Percentiles rank a stretch among this genome's conserved stretches.
phyloP scores from a whole-genome alignment of 768 basidiomycete genomes.

The Lentinula guzmanii region DNA sequence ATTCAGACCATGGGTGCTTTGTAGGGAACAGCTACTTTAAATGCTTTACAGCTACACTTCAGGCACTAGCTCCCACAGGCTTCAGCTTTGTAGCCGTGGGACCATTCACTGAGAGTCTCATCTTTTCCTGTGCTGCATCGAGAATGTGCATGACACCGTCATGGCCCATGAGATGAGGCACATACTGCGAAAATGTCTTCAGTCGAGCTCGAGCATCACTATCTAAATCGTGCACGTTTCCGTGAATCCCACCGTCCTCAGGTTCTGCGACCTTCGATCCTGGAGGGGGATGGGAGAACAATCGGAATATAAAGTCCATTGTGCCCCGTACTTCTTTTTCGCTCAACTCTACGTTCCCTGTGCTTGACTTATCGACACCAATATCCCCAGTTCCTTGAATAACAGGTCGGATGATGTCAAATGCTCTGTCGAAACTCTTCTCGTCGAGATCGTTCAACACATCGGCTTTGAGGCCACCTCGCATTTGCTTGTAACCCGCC shows the following conservation, averaged over 20 bases:
- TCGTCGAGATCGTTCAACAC: slow-evolving; percentile 39
- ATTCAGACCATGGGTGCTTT: too few relatives aligned
- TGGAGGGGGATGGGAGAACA: slow-evolving; percentile 7
- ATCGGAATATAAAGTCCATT: slow-evolving; percentile 1
- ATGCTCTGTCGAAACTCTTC: slow-evolving; percentile 43
- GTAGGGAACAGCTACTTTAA: too few relatives aligned
- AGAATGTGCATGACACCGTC: slow-evolving; percentile 1
- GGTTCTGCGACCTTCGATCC: slow-evolving; percentile 2
- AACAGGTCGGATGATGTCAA: slow-evolving; percentile 38
- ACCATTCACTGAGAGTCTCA: slow-evolving; percentile 1
- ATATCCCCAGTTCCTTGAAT: slow-evolving; percentile 4
- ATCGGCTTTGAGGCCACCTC: slow-evolving; percentile 24
- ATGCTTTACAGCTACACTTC: not conserved
- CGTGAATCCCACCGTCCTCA: slow-evolving; percentile 10
- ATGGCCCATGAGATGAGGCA: not conserved
- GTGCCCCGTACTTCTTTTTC: not conserved
- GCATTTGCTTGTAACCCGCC: slow-evolving; percentile 45
- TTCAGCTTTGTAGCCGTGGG: not conserved
- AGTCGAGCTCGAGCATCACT: not conserved
- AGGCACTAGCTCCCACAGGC: not conserved
- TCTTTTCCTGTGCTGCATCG: not conserved
- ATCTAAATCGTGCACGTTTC: not conserved
- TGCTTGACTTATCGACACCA: not conserved
- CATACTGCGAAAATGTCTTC: not conserved
- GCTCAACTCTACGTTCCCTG: not conserved